Evolutionary conservation across 768 basidiomycete genomes (phyloP).

Genomic region (Pleurotus citrinopileatus): DNA sequence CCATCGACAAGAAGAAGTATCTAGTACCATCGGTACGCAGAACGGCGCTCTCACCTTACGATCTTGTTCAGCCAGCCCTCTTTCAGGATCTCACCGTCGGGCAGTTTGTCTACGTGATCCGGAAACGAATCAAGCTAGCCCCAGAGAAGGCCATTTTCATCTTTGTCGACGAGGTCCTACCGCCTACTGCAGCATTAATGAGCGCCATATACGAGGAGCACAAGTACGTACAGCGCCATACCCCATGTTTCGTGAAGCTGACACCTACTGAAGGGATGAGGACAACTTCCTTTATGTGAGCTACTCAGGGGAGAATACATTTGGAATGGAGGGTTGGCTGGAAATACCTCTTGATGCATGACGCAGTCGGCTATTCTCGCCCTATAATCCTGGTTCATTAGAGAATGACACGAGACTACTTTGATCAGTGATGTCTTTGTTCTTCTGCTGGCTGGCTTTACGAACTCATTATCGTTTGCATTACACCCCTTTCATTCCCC

Average conservation of each 20-base stretch:
- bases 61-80: background rate
- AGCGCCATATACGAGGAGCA: constrained; percentile 99
- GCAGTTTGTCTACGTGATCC: constrained; percentile 99
- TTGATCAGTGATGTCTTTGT: constrained; percentile 12
- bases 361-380: constrained; percentile 13
- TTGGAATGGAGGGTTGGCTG: constrained; percentile 58
- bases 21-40: constrained; percentile 88
- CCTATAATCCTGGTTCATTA: background rate
- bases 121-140: constrained; percentile 99
- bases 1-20: constrained; percentile 99
- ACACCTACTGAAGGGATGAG: constrained; percentile 73
- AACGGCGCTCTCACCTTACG: background rate
- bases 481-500: constrained; percentile 9
- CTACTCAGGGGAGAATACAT: constrained; percentile 98
- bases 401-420: constrained; percentile 3
- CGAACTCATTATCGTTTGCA: constrained; percentile 6
- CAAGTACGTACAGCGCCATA: constrained; percentile 62
- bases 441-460: background rate
- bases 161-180: constrained; percentile 98
- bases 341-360: constrained; percentile 46
- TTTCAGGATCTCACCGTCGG: constrained; percentile 93
- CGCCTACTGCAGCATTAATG: constrained; percentile 98
- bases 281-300: constrained; percentile 99
- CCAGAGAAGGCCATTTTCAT: constrained; percentile 99
- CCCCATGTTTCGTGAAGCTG: constrained; percentile 18